phyloP scores from a whole-genome alignment of 2,329 filamentous ascomycete genomes.

The Tolypocladium capitatum region DNA sequence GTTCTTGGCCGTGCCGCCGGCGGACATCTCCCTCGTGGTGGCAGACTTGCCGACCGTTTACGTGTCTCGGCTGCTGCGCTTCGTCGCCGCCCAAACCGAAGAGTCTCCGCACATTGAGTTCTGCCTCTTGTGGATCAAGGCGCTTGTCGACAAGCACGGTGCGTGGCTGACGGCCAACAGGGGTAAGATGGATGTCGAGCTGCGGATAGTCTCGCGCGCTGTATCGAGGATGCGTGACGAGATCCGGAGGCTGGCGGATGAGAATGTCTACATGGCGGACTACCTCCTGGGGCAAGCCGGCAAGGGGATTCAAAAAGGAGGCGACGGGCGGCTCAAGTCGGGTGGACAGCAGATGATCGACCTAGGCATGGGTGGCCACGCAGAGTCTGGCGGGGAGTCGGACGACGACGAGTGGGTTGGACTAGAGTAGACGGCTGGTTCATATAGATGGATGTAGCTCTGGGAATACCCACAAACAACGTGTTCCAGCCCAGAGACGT shows the following conservation, averaged over 20 bases:
- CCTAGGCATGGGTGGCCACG: conserved; percentile 18
- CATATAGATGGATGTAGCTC: conserved; percentile 2
- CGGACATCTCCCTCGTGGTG: conserved; percentile 65
- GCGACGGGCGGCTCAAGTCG: conserved; percentile 8
- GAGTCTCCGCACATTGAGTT: conserved; percentile 90
- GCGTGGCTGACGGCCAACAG: conserved; percentile 72
- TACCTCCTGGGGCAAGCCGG: conserved; percentile 52
- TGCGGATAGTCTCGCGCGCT: conserved; percentile 70
- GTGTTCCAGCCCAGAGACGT: background rate
- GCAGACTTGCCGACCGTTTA: conserved; percentile 73
- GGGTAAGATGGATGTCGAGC: conserved; percentile 67
- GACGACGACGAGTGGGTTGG: conserved; percentile 34
- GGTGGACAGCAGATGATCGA: conserved; percentile 11
- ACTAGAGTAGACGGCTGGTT: conserved; percentile 24
- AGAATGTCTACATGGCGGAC: conserved; percentile 80
- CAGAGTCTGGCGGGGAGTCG: conserved; percentile 21
- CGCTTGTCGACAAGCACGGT: conserved; percentile 69
- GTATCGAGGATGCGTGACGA: conserved; percentile 71
- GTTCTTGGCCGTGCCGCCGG: conserved; percentile 68
- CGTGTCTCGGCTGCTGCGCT: conserved; percentile 69
- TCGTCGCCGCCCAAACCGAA: conserved; percentile 78
- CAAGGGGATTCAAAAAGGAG: conserved; percentile 13
- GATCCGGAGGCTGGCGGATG: conserved; percentile 68
- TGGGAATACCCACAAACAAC: background rate
- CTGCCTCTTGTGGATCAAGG: conserved; percentile 84